These are phyloP conservation scores for Urostyla sp. DNA, from an alignment of 73 alveolate genomes.

Conservation along the genomic window DNA sequence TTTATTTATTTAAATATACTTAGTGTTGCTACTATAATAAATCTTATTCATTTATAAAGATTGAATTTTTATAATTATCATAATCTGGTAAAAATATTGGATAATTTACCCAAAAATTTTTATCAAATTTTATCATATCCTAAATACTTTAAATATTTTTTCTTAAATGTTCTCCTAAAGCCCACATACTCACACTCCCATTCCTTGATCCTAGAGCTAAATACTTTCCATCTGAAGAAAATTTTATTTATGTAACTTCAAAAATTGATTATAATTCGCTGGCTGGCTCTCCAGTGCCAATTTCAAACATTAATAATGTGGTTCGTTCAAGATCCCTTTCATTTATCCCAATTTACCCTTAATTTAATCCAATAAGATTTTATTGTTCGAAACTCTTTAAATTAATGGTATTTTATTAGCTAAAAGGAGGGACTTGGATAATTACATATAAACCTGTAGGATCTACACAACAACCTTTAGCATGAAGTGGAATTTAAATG, in stretches of 20 bases:
- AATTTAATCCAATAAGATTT: not conserved
- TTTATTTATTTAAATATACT: no score
- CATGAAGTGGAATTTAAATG: constrained; percentile 62
- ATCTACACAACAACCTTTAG: constrained; percentile 55
- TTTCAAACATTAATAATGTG: constrained; percentile 66
- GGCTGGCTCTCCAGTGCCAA: constrained; percentile 73
- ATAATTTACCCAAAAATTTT: constrained; percentile 71
- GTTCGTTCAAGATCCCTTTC: constrained; percentile 59
- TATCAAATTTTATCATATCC: constrained; percentile 33
- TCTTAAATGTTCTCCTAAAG: constrained; percentile 55
- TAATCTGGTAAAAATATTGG: constrained; percentile 65
- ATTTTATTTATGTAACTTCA: constrained; percentile 49
- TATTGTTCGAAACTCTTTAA: no score
- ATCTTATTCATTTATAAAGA: no score
- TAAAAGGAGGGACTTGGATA: constrained; percentile 39
- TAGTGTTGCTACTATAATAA: no score
- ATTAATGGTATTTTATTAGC: constrained; percentile 31
- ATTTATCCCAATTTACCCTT: not conserved
- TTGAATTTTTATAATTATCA: constrained; percentile 31
- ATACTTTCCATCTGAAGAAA: constrained; percentile 62
- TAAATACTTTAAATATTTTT: constrained; percentile 43
- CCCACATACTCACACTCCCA: constrained; percentile 73
- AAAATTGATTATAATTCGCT: constrained; percentile 62
- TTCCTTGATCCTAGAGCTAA: constrained; percentile 58
- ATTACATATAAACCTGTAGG: constrained; percentile 66